These are phyloP conservation scores for Scortechinia acanthostroma DNA, from an alignment of 2,329 filamentous ascomycete species.

Conservation along the genomic window DNA sequence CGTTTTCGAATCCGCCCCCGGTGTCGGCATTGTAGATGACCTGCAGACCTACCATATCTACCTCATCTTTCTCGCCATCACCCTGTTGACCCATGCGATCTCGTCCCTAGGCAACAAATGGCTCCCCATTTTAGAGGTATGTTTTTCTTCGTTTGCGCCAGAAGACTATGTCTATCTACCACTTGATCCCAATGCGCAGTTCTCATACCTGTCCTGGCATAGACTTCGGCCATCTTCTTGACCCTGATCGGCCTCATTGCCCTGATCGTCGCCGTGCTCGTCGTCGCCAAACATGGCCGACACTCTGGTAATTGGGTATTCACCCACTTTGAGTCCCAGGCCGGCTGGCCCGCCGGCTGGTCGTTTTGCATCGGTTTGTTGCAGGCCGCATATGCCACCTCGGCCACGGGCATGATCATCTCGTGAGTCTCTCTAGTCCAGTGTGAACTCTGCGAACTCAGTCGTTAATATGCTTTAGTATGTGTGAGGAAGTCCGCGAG, in stretches of 20 bases:
- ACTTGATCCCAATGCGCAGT: conserved; percentile 4
- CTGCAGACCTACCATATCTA: conserved; percentile 59
- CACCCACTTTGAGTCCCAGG: conserved; percentile 59
- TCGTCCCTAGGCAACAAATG: conserved; percentile 62
- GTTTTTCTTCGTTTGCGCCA: conserved; percentile 19
- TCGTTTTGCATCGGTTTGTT: conserved; percentile 68
- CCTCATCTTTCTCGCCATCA: conserved; percentile 65
- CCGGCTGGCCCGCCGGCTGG: conserved; percentile 67
- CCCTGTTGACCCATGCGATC: conserved; percentile 54
- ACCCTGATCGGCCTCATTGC: conserved; percentile 66
- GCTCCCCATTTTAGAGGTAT: conserved; percentile 64
- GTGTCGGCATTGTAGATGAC: conserved; percentile 32
- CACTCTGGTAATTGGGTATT: conserved; percentile 57
- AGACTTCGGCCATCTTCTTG: conserved; percentile 68
- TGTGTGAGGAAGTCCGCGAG: conserved; percentile 41
- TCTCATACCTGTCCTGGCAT: conserved; percentile 36
- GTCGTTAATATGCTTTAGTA: conserved; percentile 20
- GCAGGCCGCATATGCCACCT: conserved; percentile 68
- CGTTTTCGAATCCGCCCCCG: conserved; percentile 38
- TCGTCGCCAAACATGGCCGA: conserved; percentile 62
- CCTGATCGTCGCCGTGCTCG: conserved; percentile 54
- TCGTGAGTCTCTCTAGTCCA: conserved; percentile 39
- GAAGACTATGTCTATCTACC: conserved; percentile 8
- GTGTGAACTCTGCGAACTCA: conserved; percentile 8
- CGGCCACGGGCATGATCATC: conserved; percentile 74